phyloP scores from a whole-genome alignment of 179 eudicot genomes.

The Camellia oleifera region DNA sequence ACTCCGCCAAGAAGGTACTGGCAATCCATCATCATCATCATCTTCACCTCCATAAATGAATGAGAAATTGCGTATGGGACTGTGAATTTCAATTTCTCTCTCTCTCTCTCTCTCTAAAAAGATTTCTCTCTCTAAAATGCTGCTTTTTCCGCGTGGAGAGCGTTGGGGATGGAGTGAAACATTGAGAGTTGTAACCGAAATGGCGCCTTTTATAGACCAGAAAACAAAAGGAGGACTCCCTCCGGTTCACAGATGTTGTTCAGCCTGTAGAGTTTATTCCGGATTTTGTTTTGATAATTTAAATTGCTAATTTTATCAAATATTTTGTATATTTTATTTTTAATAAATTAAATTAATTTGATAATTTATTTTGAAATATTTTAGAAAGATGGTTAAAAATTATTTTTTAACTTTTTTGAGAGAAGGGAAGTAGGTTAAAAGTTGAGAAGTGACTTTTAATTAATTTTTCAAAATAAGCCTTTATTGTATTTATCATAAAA shows the following conservation, averaged over 20 bases:
- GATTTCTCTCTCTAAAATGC: constrained; percentile 14
- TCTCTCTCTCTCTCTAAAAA: not conserved
- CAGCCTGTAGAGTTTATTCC: not conserved
- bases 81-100: not conserved
- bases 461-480: too few relatives aligned
- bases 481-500: too few relatives aligned
- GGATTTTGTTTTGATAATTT: too few relatives aligned
- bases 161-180: not conserved
- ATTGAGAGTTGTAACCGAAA: not conserved
- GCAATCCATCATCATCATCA: not conserved
- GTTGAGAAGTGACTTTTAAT: too few relatives aligned
- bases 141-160: not conserved
- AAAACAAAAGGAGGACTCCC: not conserved
- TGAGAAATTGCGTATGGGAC: not conserved
- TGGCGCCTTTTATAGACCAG: constrained; percentile 13
- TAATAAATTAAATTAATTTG: too few relatives aligned
- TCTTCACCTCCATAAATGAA: not conserved
- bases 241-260: not conserved
- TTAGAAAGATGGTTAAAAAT: too few relatives aligned
- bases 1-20: constrained; percentile 4
- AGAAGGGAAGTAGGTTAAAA: too few relatives aligned
- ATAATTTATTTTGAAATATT: too few relatives aligned
- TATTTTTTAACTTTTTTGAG: too few relatives aligned
- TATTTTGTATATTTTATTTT: too few relatives aligned
- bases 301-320: too few relatives aligned